Base-by-base conservation (phyloP, 2,329 filamentous ascomycete species). In the Aspergillus vadensis region DNA sequence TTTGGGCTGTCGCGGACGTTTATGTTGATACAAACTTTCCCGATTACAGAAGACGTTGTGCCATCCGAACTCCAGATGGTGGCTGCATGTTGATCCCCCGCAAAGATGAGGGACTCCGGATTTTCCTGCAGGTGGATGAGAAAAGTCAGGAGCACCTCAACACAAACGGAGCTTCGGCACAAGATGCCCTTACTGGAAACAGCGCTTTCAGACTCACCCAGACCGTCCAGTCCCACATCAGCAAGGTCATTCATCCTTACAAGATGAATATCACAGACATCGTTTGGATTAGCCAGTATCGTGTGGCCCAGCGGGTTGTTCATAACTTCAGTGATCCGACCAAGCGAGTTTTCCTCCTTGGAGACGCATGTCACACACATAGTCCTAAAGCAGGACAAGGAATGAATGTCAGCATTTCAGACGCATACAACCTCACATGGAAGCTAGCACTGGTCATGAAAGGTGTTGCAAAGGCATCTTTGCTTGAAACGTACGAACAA, bases 351-450 rank as follows among this genome's bases (percentile, higher is more conserved):
- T 92, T 92, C 70, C 79, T 91, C 4, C 86, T 88, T 0, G 89
- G 89, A 2, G 89, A 91, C 72, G 88, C 86, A 1, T 84, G 85
- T 1, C 81, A 82, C 65, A 85, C 81, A 1, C 81, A 83, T 65
- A 67, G 64, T 2, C 68, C 68, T 2, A 71, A 69, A 38, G 68
- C 65, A 2, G 69, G 69, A n/a, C 87, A 90, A 69, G 88, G 88
- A 12, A 90, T 91, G 87, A 91, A 91, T 65, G 84, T 89, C 2
- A 85, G 81, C 30, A 88, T 91, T 85, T 87, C 89, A 66, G 88
- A 91, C 70, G 74, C 72, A 69, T 86, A 80, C 72, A 86, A 86
- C 64, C 76, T 86, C 0, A 83, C 81, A 27, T 86, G 84, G 84
- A 86, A 86, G 67, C 70, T 86, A 2, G 80, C 77, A 0, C 69